Percentiles rank a stretch among this genome's conserved stretches.
phyloP scores from a whole-genome alignment of 2,329 filamentous ascomycete species.

The Microdochium paspali region DNA sequence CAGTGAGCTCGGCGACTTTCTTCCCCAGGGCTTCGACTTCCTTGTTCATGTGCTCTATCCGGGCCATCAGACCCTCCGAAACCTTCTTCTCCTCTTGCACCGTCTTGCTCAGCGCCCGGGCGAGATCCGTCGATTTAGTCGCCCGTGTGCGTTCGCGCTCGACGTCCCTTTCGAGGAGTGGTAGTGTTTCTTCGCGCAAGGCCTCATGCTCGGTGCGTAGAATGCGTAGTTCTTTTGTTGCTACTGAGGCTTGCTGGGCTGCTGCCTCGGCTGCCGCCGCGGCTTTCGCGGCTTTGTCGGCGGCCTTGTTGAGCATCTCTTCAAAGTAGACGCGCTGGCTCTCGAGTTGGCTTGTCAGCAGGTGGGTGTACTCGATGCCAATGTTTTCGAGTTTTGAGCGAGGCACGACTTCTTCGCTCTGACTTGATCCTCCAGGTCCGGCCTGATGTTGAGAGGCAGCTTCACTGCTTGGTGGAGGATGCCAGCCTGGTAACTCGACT shows the following conservation, averaged over 20 bases:
- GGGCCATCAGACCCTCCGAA: conserved; percentile 67
- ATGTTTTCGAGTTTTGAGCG: conserved; percentile 65
- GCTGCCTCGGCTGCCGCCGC: conserved; percentile 57
- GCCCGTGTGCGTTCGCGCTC: conserved; percentile 59
- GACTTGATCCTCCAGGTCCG: conserved; percentile 9
- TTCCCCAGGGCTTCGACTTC: conserved; percentile 49
- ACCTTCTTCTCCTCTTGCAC: conserved; percentile 83
- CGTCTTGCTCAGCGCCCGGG: conserved; percentile 64
- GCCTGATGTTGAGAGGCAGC: conserved; percentile 5
- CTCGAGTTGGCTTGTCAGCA: conserved; percentile 87
- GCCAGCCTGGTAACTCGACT: conserved; percentile 68
- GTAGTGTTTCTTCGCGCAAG: conserved; percentile 47
- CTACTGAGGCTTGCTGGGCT: conserved; percentile 34
- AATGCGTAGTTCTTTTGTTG: conserved; percentile 35
- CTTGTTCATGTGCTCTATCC: conserved; percentile 66
- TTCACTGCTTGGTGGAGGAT: conserved; percentile 13
- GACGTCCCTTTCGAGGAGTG: conserved; percentile 63
- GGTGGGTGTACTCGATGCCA: conserved; percentile 86
- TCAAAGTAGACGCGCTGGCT: conserved; percentile 91
- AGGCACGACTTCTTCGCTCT: conserved; percentile 60
- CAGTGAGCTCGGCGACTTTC: conserved; percentile 46
- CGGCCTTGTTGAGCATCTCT: conserved; percentile 79
- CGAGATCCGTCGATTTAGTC: conserved; percentile 64
- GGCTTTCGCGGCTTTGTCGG: conserved; percentile 77
- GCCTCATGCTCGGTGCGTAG: conserved; percentile 45